phyloP scores from a whole-genome alignment of 495 filamentous ascomycete genomes.

The Neurospora tetraspora region DNA sequence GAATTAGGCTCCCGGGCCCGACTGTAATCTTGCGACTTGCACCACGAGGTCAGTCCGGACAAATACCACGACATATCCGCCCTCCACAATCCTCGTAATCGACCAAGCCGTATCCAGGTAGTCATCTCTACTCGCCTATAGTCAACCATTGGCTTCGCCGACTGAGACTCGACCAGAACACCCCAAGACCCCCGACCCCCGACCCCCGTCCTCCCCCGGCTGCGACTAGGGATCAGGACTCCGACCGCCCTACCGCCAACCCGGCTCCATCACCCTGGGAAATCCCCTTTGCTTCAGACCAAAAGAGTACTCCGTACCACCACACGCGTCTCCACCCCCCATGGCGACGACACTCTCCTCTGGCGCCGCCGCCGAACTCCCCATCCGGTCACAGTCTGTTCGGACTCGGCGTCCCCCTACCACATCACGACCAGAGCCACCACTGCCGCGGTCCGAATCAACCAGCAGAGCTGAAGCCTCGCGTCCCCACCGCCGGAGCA shows the following conservation, averaged over 20 bases:
- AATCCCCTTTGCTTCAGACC: slow-evolving; percentile 1
- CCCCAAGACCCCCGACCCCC: background rate
- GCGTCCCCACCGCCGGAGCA: slow-evolving; percentile 34
- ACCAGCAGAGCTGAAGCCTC: slow-evolving; percentile 30
- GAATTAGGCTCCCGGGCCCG: background rate
- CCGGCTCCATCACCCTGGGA: background rate
- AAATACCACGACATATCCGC: background rate
- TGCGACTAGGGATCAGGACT: background rate
- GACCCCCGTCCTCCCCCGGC: background rate
- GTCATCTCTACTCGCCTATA: background rate
- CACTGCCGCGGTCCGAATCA: slow-evolving; percentile 23
- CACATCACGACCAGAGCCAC: slow-evolving; percentile 18
- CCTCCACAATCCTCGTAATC: background rate
- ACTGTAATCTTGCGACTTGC: background rate
- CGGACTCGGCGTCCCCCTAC: slow-evolving; percentile 25
- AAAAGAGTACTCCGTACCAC: background rate
- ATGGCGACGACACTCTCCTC: slow-evolving; percentile 21
- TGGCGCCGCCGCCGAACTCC: slow-evolving; percentile 19
- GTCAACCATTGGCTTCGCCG: background rate
- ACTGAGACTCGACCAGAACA: background rate
- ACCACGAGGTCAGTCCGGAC: background rate
- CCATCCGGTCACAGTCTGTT: slow-evolving; percentile 27
- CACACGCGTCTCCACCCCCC: background rate
- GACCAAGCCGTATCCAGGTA: background rate
- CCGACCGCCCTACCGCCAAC: background rate